Evolutionary conservation across 768 basidiomycete genomes (phyloP), one percentile per base, ranked within the genome.

Genomic region (Artomyces pyxidatus): DNA sequence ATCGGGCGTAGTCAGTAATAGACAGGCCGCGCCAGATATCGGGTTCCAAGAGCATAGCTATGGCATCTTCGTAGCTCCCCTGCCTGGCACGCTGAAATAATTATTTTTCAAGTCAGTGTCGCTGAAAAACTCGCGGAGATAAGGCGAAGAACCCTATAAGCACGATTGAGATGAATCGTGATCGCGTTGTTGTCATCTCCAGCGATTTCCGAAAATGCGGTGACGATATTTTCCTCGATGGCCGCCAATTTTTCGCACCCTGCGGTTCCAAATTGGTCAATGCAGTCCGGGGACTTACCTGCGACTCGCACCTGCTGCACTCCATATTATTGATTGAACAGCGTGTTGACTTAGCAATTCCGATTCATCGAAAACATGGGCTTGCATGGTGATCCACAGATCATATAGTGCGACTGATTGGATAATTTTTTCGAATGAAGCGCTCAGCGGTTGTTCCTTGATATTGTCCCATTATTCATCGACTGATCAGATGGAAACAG

Each of bases 341-440:
- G 80, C 76, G 60, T 90, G 85, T 44, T 79, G 79, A 12, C 79
- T 78, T 70, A 83, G 84, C 61, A 86, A 77, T 45, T 88, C 83
- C 11, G 68, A 67, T 37, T 81, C 78, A 12, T 67, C 60, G 28
- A 75, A 71, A 1, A 70, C 59, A 19, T 69, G 68, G 53, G 70
- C 70, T 54, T 80, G 78, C 2, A 69, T 65, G 53, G 88, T 83
- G 35, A 77, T 65, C 78, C 84, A 86, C 47, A 81, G 75, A 61
- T 90, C 84, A 57, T 82, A 83, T 16, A 88, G 61, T 8, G 80
- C 84, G 10, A 77, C 62, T 3, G 82, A 83, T 62, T 89, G 77
- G 6, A 74, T 64, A 37, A 88, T 72, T 62, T 79, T 86, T 47
- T 77, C 71, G 60, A 88, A 90, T 5, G 84, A 74, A 19, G 78